A percentile compares a stretch with the other conserved stretches of the same genome.
These are phyloP conservation scores for Debaryomyces coudertii DNA, from an alignment of 1,139 yeast genomes.

Conservation along the genomic window DNA sequence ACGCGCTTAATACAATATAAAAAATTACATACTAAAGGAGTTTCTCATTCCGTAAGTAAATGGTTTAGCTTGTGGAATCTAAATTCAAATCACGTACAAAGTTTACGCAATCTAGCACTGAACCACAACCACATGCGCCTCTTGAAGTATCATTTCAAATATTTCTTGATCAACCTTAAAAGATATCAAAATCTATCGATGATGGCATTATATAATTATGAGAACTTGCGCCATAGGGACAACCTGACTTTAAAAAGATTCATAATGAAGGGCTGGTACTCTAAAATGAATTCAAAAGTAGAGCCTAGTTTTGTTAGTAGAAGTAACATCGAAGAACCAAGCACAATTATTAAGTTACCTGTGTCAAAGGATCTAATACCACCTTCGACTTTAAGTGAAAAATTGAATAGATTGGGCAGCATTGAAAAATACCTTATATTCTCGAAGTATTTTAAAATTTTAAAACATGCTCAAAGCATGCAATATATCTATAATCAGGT, in stretches of 20 bases:
- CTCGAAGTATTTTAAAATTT: slow-evolving; percentile 19
- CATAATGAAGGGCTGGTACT: slow-evolving; percentile 15
- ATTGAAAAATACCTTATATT: slow-evolving; percentile 16
- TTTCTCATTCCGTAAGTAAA: background rate
- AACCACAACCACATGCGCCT: background rate
- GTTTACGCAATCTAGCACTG: background rate
- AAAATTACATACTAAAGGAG: background rate
- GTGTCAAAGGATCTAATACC: background rate
- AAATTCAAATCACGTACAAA: background rate
- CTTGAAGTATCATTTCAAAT: background rate
- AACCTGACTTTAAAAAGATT: background rate
- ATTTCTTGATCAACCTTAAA: background rate
- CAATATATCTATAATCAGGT: slow-evolving; percentile 11
- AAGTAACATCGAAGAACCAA: background rate
- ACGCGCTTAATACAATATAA: background rate
- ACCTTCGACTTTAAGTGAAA: slow-evolving; percentile 16
- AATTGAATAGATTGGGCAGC: slow-evolving; percentile 14
- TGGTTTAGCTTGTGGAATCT: background rate
- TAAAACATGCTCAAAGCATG: slow-evolving; percentile 18
- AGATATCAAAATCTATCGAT: background rate
- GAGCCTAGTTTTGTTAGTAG: background rate
- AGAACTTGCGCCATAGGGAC: background rate
- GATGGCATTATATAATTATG: background rate
- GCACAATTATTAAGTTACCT: background rate
- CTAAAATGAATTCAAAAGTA: slow-evolving; percentile 14